These are phyloP conservation scores for Xanthoceras sorbifolium DNA, from an alignment of 345 rosid species.

Conservation along the genomic window DNA sequence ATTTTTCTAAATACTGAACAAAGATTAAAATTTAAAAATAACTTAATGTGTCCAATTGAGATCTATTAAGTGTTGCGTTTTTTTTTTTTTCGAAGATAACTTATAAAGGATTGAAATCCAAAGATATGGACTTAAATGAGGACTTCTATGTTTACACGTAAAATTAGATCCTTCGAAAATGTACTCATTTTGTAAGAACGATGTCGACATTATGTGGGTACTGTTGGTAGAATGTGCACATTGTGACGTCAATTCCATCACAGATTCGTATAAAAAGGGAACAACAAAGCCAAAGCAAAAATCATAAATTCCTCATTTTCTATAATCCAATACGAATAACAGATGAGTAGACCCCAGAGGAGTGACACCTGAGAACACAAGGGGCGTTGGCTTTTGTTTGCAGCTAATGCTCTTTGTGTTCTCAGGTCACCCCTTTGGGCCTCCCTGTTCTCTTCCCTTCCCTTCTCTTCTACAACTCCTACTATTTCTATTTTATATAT, in stretches of 20 bases:
- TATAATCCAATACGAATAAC: neutral
- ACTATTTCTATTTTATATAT: too few species aligned
- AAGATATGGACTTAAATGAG: too few species aligned
- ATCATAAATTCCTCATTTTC: neutral
- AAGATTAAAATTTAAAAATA: too few species aligned
- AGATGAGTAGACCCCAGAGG: conserved; percentile 24
- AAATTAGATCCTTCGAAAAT: too few species aligned
- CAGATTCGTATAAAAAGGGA: neutral
- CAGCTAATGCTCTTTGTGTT: conserved; percentile 26
- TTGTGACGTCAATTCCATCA: neutral
- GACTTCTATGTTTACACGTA: too few species aligned
- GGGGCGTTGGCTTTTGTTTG: conserved; percentile 4
- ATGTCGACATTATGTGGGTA: conserved; percentile 14
- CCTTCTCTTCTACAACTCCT: neutral
- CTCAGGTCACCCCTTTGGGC: conserved; percentile 51
- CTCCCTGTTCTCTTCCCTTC: conserved; percentile 13
- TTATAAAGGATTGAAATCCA: too few species aligned
- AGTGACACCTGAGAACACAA: conserved; percentile 35
- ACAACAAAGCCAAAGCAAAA: neutral
- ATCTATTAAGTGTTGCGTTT: too few species aligned
- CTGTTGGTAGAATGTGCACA: conserved; percentile 14
- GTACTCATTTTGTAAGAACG: too few species aligned
- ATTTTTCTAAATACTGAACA: too few species aligned
- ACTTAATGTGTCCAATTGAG: too few species aligned
- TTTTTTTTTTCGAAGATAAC: too few species aligned